Evolutionary conservation across 2,329 filamentous ascomycete genomes (phyloP), one percentile per base, ranked within the genome.

Genomic region (Fusarium coicis): DNA sequence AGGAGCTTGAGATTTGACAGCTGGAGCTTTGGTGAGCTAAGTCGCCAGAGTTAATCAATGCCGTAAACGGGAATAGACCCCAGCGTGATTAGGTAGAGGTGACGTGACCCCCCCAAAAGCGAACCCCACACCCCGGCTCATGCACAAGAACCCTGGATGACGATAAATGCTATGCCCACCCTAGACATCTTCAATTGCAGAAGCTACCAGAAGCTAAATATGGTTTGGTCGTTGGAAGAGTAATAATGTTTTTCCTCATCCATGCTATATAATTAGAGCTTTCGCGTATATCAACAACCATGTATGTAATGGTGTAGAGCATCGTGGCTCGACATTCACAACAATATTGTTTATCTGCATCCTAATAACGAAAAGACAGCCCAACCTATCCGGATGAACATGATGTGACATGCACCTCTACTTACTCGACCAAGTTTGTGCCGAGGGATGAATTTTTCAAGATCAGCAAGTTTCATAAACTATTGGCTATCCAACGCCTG

Each of bases 401-500:
- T 30, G 10, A 34, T 12, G 18, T 23, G 10, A 34, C 16, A n/a
- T 23, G 26, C 32, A n/a, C 50, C 19, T 37, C n/a, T n/a, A 18
- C 36, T n/a, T 40, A 11, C 36, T n/a, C 8, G 14, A 36, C 16
- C 30, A 32, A 23, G 34, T 37, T 28, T 26, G 19, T 56, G 9
- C 23, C 37, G 9, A 32, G 36, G 16, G 28, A 28, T 10, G 7
- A 12, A 36, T 16, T 36, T 4, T 39, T 42, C 28, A n/a, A 43
- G 26, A 16, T 49, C n/a, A 58, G 44, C 16, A 28, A 68, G 34
- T 52, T 28, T 34, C 21, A 72, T 43, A 42, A 60, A 57, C 32
- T 56, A 66, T 61, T 50, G 54, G 56, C 53, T 62, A 54, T 68
- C 47, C 68, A 77, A 77, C 75, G 74, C 75, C 76, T 53, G 60